Evolutionary conservation across 2,329 filamentous ascomycete species (phyloP).

Genomic region (Ophiobolus disseminans): DNA sequence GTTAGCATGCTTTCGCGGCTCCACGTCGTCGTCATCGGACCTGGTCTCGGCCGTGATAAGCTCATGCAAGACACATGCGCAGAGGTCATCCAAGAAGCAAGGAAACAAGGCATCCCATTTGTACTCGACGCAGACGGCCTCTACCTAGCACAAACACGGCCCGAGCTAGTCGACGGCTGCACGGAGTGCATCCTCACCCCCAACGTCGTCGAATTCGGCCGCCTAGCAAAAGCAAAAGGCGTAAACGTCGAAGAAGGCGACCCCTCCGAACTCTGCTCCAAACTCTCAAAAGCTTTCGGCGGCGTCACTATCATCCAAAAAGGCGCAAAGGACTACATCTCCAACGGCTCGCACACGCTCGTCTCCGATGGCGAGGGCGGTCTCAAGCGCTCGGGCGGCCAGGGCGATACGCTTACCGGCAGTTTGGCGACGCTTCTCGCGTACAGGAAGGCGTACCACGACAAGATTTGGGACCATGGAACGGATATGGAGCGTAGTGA

Average conservation of each 20-base stretch:
- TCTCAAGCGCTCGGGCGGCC: constrained; percentile 87
- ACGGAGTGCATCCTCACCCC: constrained; percentile 86
- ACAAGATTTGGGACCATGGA: constrained; percentile 75
- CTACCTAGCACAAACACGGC: constrained; percentile 75
- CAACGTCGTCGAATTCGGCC: constrained; percentile 90
- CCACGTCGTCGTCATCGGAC: constrained; percentile 91
- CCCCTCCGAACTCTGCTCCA: constrained; percentile 67
- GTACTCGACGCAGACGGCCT: constrained; percentile 93
- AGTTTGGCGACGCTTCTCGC: constrained; percentile 85
- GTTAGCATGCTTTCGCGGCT: constrained; percentile 83
- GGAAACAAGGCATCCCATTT: constrained; percentile 74
- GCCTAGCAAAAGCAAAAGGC: constrained; percentile 77
- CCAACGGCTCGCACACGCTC: constrained; percentile 77
- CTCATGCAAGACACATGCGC: constrained; percentile 89
- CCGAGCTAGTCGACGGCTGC: constrained; percentile 81
- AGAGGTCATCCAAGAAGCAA: constrained; percentile 78
- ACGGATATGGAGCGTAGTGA: constrained; percentile 63
- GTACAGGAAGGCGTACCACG: constrained; percentile 87
- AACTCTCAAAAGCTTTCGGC: constrained; percentile 76
- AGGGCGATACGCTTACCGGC: constrained; percentile 94
- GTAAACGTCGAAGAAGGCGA: constrained; percentile 65
- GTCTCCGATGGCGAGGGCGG: constrained; percentile 81
- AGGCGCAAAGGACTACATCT: constrained; percentile 81
- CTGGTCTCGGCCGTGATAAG: constrained; percentile 86
- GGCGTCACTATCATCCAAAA: constrained; percentile 94